Evolutionary conservation across 768 basidiomycete genomes (phyloP).

Genomic region (Gloeophyllum trabeum): DNA sequence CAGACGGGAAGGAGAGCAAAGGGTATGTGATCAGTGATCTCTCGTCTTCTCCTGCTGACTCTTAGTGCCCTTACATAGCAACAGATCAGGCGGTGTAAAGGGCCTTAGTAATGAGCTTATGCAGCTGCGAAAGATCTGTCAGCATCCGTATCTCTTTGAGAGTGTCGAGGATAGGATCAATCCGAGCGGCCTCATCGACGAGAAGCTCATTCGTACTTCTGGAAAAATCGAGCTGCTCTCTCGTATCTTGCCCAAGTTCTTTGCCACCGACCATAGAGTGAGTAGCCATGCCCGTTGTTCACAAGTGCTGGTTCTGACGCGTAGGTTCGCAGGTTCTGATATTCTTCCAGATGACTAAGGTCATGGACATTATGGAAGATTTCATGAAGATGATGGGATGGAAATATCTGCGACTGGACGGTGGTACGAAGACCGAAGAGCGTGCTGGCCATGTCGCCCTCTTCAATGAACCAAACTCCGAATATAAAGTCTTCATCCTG

Average conservation of each 20-base stretch:
- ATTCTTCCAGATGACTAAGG: conserved; percentile 99
- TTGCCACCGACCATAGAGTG: conserved; percentile 83
- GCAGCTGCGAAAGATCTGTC: conserved; percentile 97
- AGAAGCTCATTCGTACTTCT: conserved; percentile 74
- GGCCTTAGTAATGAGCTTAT: conserved; percentile 92
- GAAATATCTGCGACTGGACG: conserved; percentile 89
- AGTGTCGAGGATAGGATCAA: conserved; percentile 93
- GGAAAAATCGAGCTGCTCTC: conserved; percentile 92
- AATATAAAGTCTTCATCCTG: conserved; percentile 85
- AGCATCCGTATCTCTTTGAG: conserved; percentile 94
- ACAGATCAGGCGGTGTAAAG: conserved; percentile 71
- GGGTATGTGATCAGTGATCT: conserved; percentile 37
- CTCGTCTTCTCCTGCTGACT: not conserved
- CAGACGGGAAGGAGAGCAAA: conserved; percentile 64
- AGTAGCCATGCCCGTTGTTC: conserved; percentile 8
- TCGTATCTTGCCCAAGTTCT: conserved; percentile 91
- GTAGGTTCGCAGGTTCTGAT: conserved; percentile 63
- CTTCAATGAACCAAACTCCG: conserved; percentile 86
- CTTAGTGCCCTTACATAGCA: conserved; percentile 13
- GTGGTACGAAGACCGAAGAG: conserved; percentile 93
- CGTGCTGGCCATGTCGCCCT: conserved; percentile 76
- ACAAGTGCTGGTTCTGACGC: not conserved
- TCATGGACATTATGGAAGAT: conserved; percentile 98
- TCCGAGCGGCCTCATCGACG: conserved; percentile 70
- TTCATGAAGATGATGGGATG: conserved; percentile 81